Evolutionary conservation across 2,329 filamentous ascomycete species (phyloP), one percentile per base, ranked within the genome.

Genomic region (Penicillium griseofulvum): DNA sequence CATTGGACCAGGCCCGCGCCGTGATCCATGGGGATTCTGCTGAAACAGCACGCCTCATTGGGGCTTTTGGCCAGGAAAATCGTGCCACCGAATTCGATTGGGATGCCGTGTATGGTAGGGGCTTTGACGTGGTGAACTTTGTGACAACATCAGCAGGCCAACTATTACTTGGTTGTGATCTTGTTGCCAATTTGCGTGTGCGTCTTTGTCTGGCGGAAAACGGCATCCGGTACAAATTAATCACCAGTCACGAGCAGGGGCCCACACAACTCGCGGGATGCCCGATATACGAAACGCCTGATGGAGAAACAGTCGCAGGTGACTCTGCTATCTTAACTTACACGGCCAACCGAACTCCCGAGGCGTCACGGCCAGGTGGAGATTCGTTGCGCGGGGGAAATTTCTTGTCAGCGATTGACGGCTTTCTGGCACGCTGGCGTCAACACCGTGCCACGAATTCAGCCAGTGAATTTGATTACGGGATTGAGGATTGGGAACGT

Each of bases 41-140:
- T 4, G 84, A 89, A 66, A 86, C 87, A 0, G 74, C 77, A 57
- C 66, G 67, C 24, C 83, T 99, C 77, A 80, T 97, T 39, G 80
- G 78, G 51, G 90, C 89, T 0, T 97, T 99, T 74, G 89, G 91
- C 0, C 80, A 80, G 16, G 94, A 99, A 77, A 99, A 99, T 67
- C 87, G 90, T 54, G 77, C 81, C 5, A 80, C 78, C 0, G 78
- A 83, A 1, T 91, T 94, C 60, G 78, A 84, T 3, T 96, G 93
- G 93, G 78, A 86, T 5, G 76, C 76, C 0, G 74, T 82, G 24
- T 99, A 99, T 66, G 92, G 91, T 0, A 63, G 68, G 0, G 94
- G 94, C 0, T 96, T 91, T 60, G 89, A 99, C 67, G 90, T 96
- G 10, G 74, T 80, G 49, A 79, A 80, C 55, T 79, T 80, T 65